phyloP scores from a whole-genome alignment of 129 eudicot species.

The Lactuca saligna region DNA sequence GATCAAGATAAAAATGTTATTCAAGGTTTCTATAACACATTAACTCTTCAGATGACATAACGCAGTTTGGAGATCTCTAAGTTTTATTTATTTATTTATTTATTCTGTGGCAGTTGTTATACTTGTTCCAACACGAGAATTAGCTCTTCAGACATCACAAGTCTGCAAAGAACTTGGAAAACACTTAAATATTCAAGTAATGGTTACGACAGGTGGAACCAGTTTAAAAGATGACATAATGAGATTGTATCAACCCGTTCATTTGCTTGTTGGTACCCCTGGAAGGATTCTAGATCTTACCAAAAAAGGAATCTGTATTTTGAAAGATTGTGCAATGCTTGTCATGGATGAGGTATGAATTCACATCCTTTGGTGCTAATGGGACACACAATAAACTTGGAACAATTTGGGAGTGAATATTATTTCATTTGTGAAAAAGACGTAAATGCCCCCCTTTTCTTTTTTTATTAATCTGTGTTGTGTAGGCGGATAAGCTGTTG shows the following conservation, averaged over 20 bases:
- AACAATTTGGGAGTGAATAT: too few relatives aligned
- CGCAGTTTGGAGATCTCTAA: too few relatives aligned
- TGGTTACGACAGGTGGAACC: conserved; percentile 94
- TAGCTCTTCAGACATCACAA: conserved; percentile 91
- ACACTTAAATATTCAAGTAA: conserved; percentile 72
- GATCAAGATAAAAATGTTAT: conserved; percentile 82
- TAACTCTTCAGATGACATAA: too few relatives aligned
- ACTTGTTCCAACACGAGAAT: conserved; percentile 85
- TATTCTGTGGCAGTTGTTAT: conserved; percentile 60
- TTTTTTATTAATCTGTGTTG: neutral
- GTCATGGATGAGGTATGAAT: conserved; percentile 79
- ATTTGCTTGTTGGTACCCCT: conserved; percentile 87
- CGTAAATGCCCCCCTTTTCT: neutral
- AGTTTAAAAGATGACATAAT: conserved; percentile 91
- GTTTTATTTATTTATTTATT: neutral
- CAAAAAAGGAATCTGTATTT: conserved; percentile 59
- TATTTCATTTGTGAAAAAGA: too few relatives aligned
- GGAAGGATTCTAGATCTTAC: conserved; percentile 89
- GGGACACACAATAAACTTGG: too few relatives aligned
- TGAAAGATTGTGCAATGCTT: conserved; percentile 70
- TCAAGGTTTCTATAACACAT: conserved; percentile 57
- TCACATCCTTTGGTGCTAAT: neutral
- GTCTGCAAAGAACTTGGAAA: conserved; percentile 95
- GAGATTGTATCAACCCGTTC: conserved; percentile 91
- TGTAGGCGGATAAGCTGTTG: conserved; percentile 84